Evolutionary conservation across 768 basidiomycete genomes (phyloP), one percentile per base, ranked within the genome.

Genomic region (Boletus bicolor): DNA sequence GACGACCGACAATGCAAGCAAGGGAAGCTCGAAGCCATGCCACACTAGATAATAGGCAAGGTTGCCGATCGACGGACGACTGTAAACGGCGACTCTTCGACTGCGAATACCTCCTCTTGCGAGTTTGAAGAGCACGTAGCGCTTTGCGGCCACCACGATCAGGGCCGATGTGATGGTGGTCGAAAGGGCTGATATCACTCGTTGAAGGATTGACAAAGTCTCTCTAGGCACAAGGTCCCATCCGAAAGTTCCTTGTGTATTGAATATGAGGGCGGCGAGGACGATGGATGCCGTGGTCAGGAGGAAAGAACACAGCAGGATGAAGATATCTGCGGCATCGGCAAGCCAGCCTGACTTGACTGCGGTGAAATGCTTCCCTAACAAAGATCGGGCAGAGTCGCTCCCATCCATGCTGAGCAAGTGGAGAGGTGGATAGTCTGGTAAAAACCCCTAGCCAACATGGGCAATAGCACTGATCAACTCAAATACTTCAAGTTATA

Each of bases 71-170:
- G 52, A 35, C 7, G 48, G 44, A 17, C 38, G 44, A 21, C 35
- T 44, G 47, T 59, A 57, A 8, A 53, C 14, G 8, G 42, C 45
- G n/a, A 54, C 56, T 26, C 51, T 21, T 44, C 42, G 46, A 26
- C 46, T 58, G 10, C 15, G 50, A 7, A 58, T 36, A 14, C 54
- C 34, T 36, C 32, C 35, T 28, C 7, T 21, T 0, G 34, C 49
- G 45, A 56, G 34, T 19, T 44, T 39, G 39, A 42, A 38, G 43
- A 50, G 49, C 15, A 57, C 43, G 4, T 57, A 59, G 24, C 47
- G 45, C 26, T 52, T 59, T 15, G 46, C 39, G 4, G 14, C 19
- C 14, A 47, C 46, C 8, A 56, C 39, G 3, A 48, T 54, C 26
- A 58, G 26, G 15, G 51, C 48, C 12, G 53, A 58, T 5, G 57